phyloP scores from a whole-genome alignment of 2,329 filamentous ascomycete species.

The Paraconiothyrium sp. region DNA sequence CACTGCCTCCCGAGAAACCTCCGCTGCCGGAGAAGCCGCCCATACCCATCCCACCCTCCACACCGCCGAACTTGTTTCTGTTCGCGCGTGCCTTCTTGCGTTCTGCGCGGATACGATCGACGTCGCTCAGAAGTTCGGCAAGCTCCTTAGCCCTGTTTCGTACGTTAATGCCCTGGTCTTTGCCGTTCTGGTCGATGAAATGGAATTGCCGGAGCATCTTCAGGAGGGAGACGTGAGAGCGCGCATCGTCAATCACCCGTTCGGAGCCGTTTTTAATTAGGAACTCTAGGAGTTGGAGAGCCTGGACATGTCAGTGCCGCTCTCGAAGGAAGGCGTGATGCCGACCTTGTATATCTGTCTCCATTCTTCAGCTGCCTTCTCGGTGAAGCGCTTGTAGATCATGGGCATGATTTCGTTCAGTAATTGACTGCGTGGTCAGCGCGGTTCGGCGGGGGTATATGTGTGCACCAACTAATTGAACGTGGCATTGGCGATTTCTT shows the following conservation, averaged over 20 bases:
- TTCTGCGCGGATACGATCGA: conserved; percentile 79
- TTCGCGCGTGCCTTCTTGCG: conserved; percentile 89
- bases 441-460: not conserved
- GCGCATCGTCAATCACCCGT: conserved; percentile 94
- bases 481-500: conserved; percentile 97
- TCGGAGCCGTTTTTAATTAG: conserved; percentile 98
- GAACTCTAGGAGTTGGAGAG: conserved; percentile 92
- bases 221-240: conserved; percentile 91
- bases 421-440: conserved; percentile 73
- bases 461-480: conserved; percentile 87
- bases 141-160: conserved; percentile 96
- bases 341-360: conserved; percentile 95
- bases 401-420: conserved; percentile 99
- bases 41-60: conserved; percentile 79
- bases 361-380: conserved; percentile 98
- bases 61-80: conserved; percentile 93
- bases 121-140: conserved; percentile 89
- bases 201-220: conserved; percentile 99
- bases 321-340: not conserved
- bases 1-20: conserved; percentile 75
- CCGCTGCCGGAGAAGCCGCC: conserved; percentile 63
- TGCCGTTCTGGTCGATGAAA: conserved; percentile 94
- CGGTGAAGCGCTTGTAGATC: conserved; percentile 99
- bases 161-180: conserved; percentile 98
- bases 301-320: conserved; percentile 52